Conservation (phyloP, 2,329 filamentous ascomycete species). For the Penicillium fuscoglaucum region DNA sequence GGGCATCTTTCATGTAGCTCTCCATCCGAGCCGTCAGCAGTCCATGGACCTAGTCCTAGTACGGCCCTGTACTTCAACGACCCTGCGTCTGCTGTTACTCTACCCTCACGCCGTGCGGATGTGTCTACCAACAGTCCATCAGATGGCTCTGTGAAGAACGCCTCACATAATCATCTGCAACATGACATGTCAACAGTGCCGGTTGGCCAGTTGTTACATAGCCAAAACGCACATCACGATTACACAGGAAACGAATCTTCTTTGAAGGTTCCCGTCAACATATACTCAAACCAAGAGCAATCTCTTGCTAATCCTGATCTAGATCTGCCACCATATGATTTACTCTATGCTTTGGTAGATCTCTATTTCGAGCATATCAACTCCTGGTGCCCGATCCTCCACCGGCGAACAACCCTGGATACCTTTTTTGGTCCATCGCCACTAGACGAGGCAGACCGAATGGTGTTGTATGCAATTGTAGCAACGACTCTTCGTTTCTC, state of each 20-base stretch:
- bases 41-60: constrained; percentile 57
- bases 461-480: constrained; percentile 84
- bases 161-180: constrained; percentile 25
- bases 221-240: constrained; percentile 29
- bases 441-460: constrained; percentile 76
- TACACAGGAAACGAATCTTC: constrained; percentile 52
- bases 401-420: constrained; percentile 78
- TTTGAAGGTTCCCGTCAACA: constrained; percentile 60
- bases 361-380: constrained; percentile 79
- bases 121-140: constrained; percentile 44
- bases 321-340: constrained; percentile 72
- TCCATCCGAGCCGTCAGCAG: constrained; percentile 54
- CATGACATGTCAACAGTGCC: constrained; percentile 25
- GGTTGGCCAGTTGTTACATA: constrained; percentile 25
- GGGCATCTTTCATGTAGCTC: constrained; percentile 40
- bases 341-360: constrained; percentile 71
- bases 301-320: constrained; percentile 55
- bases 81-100: constrained; percentile 50
- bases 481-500: constrained; percentile 85
- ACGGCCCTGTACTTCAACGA: constrained; percentile 64
- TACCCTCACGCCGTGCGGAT: constrained; percentile 49
- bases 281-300: constrained; percentile 52
- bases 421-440: constrained; percentile 75
- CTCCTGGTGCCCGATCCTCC: constrained; percentile 86
- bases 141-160: constrained; percentile 33